Evolutionary conservation across 768 basidiomycete genomes (phyloP).

Genomic region (Kwoniella bestiolae): DNA sequence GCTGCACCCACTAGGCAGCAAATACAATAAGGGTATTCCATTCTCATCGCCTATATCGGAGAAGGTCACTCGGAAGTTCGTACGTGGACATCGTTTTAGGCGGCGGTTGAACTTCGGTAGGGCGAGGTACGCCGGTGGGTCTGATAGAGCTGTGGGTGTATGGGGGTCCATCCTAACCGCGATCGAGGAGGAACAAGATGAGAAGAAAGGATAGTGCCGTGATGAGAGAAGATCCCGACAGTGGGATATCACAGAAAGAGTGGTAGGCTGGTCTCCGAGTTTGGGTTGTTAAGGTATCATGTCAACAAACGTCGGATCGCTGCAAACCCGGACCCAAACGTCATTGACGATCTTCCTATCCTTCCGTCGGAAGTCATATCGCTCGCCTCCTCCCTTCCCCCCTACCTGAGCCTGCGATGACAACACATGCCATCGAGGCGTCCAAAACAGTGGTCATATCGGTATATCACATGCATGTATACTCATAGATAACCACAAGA

Average conservation of each 20-base stretch:
- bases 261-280: no score
- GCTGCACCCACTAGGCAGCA: conserved; percentile 46
- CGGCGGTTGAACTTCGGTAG: conserved; percentile 37
- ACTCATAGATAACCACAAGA: not conserved
- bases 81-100: conserved; percentile 41
- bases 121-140: conserved; percentile 40
- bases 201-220: not conserved
- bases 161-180: not conserved
- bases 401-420: not conserved
- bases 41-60: conserved; percentile 46
- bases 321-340: not conserved
- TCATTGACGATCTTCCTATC: not conserved
- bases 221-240: not conserved
- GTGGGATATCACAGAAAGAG: no score
- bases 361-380: not conserved
- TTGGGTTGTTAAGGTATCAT: no score
- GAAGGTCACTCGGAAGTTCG: conserved; percentile 42
- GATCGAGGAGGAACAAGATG: not conserved
- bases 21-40: conserved; percentile 41
- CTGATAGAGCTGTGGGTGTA: conserved; percentile 33
- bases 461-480: not conserved
- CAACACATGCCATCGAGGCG: no score
- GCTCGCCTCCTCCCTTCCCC: not conserved
- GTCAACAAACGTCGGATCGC: no score
- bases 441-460: not conserved